Percentiles rank a stretch among this genome's conserved stretches.
Conservation (phyloP, 768 basidiomycete species). For the Gautieria morchelliformis region DNA sequence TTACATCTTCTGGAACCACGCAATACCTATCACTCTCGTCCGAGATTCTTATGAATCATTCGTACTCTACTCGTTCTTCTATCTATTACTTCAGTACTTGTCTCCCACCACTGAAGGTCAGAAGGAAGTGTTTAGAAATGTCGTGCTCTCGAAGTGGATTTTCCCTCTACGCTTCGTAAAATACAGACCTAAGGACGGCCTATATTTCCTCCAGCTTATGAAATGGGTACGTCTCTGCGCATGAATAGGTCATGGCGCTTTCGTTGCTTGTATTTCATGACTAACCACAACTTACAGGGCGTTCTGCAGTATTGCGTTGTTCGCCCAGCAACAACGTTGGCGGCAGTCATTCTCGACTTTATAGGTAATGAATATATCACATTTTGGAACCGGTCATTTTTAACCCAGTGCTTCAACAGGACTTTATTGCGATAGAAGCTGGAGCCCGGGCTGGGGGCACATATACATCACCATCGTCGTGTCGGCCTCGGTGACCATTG, state of each 20-base stretch:
- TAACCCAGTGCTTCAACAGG: background rate
- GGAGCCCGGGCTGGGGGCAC: conserved; percentile 60
- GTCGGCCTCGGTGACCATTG: conserved; percentile 62
- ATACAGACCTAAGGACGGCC: conserved; percentile 39
- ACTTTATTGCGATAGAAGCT: conserved; percentile 66
- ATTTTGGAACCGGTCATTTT: background rate
- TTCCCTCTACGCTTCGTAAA: conserved; percentile 57
- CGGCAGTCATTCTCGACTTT: conserved; percentile 53
- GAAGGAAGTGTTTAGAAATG: conserved; percentile 45
- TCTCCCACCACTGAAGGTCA: conserved; percentile 55
- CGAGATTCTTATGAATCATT: conserved; percentile 72
- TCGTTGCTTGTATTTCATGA: background rate
- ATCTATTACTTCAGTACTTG: conserved; percentile 61
- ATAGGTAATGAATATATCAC: conserved; percentile 23
- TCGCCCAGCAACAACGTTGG: conserved; percentile 50
- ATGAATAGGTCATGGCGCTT: background rate
- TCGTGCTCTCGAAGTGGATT: conserved; percentile 47
- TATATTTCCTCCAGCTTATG: conserved; percentile 64
- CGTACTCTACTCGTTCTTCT: conserved; percentile 70
- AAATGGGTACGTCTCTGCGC: conserved; percentile 36
- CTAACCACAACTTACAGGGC: conserved; percentile 18
- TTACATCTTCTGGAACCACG: conserved; percentile 65
- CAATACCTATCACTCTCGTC: conserved; percentile 58
- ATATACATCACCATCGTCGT: conserved; percentile 54
- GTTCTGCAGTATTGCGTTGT: conserved; percentile 66